Evolutionary conservation across 768 basidiomycete species (phyloP).

Genomic region (Lanmaoa rubissima): DNA sequence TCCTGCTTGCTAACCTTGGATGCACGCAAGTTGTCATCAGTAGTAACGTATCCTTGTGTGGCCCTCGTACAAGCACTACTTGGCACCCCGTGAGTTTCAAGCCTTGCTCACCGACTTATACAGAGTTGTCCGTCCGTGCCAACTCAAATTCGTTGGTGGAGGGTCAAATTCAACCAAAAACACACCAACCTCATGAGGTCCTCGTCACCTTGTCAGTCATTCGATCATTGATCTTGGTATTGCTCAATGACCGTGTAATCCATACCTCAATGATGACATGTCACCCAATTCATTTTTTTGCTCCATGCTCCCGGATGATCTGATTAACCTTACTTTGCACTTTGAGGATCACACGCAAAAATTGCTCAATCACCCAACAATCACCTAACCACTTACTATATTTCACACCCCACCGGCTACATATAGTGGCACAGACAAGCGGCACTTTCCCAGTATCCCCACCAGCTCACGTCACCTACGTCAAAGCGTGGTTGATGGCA

Average conservation of each 20-base stretch:
- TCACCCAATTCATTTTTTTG: not conserved
- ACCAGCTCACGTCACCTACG: not conserved
- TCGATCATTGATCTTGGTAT: not conserved
- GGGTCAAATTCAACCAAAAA: not conserved
- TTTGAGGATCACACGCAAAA: not conserved
- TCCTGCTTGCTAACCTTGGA: not conserved
- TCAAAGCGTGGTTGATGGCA: conserved; percentile 1
- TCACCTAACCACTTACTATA: not conserved
- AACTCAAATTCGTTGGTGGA: not conserved
- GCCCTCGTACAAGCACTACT: not conserved
- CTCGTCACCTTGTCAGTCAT: not conserved
- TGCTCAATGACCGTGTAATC: not conserved
- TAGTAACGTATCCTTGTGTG: not conserved
- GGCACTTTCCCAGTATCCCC: not conserved
- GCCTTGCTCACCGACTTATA: not conserved
- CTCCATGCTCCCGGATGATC: not conserved
- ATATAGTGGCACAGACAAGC: not conserved
- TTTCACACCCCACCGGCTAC: not conserved
- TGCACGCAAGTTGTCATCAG: not conserved
- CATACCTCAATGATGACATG: not conserved
- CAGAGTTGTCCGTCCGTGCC: not conserved
- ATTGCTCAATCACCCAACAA: not conserved
- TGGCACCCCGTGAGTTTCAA: not conserved
- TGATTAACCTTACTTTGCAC: not conserved
- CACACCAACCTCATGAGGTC: not conserved